Evolutionary conservation across 805 yeast genomes (phyloP).

Genomic region (Dipodascus albidus): DNA sequence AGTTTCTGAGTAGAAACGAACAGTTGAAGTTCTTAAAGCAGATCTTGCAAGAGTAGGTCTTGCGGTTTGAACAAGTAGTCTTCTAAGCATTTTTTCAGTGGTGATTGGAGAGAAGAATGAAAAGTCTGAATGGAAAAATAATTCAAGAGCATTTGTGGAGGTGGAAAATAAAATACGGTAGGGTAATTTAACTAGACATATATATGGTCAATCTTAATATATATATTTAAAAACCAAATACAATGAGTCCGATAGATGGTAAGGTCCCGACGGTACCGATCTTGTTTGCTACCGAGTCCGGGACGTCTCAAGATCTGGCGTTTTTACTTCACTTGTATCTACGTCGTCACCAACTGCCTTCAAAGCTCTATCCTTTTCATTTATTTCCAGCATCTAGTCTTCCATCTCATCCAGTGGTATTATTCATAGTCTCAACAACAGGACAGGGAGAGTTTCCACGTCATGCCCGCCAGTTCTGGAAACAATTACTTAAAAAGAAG

Average conservation of each 20-base stretch:
- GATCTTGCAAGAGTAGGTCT: not conserved
- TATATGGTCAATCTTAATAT: not conserved
- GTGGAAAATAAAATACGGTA: not conserved
- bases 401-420: constrained; percentile 35
- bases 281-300: constrained; percentile 87
- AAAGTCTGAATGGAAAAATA: not conserved
- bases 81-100: not conserved
- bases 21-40: not conserved
- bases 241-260: not conserved
- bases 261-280: constrained; percentile 35
- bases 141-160: not conserved
- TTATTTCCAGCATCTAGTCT: constrained; percentile 40
- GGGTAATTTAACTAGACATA: no score
- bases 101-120: not conserved
- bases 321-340: constrained; percentile 44
- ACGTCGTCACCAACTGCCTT: constrained; percentile 40
- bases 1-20: constrained; percentile 7
- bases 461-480: constrained; percentile 66
- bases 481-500: constrained; percentile 52
- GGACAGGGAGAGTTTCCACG: constrained; percentile 93
- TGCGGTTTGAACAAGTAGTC: not conserved
- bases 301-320: constrained; percentile 82
- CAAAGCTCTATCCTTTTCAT: constrained; percentile 43
- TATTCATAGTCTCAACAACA: constrained; percentile 73
- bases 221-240: not conserved